Evolutionary conservation across 331 rosid genomes (phyloP).

Genomic region (Erythrophleum ivorense): DNA sequence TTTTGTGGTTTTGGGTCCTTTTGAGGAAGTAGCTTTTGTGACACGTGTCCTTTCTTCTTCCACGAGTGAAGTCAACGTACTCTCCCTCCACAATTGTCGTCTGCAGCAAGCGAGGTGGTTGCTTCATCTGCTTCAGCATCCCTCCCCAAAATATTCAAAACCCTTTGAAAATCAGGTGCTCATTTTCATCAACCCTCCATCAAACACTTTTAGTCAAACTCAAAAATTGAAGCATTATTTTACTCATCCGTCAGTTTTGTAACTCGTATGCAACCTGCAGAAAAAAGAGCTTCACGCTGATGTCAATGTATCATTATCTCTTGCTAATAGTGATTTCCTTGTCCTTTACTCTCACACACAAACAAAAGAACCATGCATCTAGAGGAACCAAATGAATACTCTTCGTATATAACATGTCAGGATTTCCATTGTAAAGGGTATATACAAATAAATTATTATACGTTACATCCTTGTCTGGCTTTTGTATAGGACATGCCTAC

Average conservation of each 20-base stretch:
- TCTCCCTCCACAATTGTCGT: constrained; percentile 38
- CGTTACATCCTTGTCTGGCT: not conserved
- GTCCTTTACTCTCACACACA: not conserved
- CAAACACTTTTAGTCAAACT: constrained; percentile 57
- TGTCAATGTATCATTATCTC: not conserved
- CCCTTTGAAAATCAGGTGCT: constrained; percentile 53
- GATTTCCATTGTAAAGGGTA: too few species aligned
- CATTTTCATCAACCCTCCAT: constrained; percentile 60
- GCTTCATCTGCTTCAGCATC: constrained; percentile 28
- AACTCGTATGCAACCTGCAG: not conserved
- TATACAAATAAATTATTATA: not conserved
- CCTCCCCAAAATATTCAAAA: constrained; percentile 41
- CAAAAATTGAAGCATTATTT: too few species aligned
- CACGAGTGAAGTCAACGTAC: constrained; percentile 50
- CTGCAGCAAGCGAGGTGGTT: constrained; percentile 31
- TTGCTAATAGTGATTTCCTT: constrained; percentile 8
- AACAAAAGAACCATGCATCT: not conserved
- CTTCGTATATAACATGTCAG: not conserved
- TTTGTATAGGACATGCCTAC: too few species aligned
- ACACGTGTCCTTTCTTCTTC: constrained; percentile 47
- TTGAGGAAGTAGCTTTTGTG: not conserved
- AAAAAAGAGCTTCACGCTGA: not conserved
- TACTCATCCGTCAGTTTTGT: not conserved
- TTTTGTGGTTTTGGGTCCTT: constrained; percentile 27
- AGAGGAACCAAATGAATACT: constrained; percentile 1